These are phyloP conservation scores for Gentiana macrophylla DNA, from an alignment of 257 asterid genomes.

Conservation along the genomic window DNA sequence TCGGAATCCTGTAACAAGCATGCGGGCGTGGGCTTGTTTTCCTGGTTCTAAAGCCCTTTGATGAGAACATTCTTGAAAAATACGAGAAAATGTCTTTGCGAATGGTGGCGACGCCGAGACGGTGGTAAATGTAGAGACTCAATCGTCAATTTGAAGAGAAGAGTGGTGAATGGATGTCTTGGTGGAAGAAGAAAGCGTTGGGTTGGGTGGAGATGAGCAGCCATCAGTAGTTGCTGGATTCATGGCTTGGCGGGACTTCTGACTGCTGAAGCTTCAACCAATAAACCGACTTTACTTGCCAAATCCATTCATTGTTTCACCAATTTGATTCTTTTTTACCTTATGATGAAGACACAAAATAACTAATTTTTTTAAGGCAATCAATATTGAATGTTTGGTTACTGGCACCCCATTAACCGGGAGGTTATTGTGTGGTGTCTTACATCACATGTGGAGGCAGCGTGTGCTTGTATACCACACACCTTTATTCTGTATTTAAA, in stretches of 20 bases:
- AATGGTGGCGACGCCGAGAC: conserved; percentile 19
- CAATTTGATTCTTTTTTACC: too few species aligned
- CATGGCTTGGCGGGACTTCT: conserved; percentile 39
- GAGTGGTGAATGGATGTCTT: conserved; percentile 13
- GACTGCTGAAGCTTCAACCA: background rate
- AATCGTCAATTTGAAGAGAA: conserved; percentile 5
- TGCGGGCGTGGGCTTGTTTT: conserved; percentile 62
- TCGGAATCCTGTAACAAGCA: conserved; percentile 55
- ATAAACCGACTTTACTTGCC: background rate
- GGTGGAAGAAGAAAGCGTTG: conserved; percentile 18
- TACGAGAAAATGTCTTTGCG: conserved; percentile 49
- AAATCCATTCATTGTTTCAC: too few species aligned
- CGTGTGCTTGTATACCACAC: too few species aligned
- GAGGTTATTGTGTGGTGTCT: too few species aligned
- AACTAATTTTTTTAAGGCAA: too few species aligned
- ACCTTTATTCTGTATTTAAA: too few species aligned
- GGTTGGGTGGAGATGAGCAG: conserved; percentile 21
- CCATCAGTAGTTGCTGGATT: conserved; percentile 34
- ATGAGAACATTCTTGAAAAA: conserved; percentile 59
- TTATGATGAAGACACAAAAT: too few species aligned
- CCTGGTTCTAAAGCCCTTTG: conserved; percentile 41
- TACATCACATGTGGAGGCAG: too few species aligned
- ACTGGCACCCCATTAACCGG: too few species aligned
- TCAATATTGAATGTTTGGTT: too few species aligned
- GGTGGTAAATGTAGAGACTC: conserved; percentile 18